Evolutionary conservation across 2,329 filamentous ascomycete species (phyloP), one percentile per base, ranked within the genome.

Genomic region (Aspergillus piperis): DNA sequence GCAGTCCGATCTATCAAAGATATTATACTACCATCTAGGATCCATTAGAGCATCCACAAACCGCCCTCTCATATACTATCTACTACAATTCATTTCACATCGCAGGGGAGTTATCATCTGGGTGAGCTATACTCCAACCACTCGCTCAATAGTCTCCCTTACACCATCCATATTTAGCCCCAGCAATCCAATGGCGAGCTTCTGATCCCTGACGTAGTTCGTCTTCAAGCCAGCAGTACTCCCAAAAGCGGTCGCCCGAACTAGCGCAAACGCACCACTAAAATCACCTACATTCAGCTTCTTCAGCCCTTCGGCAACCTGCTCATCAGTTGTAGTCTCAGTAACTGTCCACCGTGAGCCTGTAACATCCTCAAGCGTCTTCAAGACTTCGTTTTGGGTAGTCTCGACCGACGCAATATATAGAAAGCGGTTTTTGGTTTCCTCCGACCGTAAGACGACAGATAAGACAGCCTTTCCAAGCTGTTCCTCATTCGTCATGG

Each of bases 381-480:
- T 71, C 1, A 89, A 68, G 1, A 90, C 72, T 63, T 88, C 79
- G 17, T 84, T 83, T 72, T 88, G 86, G 1, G 82, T 82, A 0
- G 82, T 80, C 30, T 81, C 81, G 65, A 88, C 85, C 0, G 83
- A 86, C 2, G 84, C 81, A 15, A 88, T 74, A 54, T 80, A 81
- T 30, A 90, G 71, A 69, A 86, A 84, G 62, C 83, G 78, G 70
- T 89, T 89, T 38, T 78, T 81, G 0, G 85, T 88, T 59, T 80
- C 73, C 2, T 80, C 77, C 0, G 81, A 78, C 41, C 73, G 79
- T 67, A 75, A 76, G 15, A 89, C 71, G 23, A 85, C 75, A 5
- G 80, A 77, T 7, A 80, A 80, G 0, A 87, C 78, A 0, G 84
- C 81, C 49, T 78, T 74, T 4, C 80, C 85, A 47, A 88, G 79